Percentiles rank a stretch among this genome's conserved stretches.
Evolutionary conservation across 441 rosid species (phyloP).

Genomic region (Arabidopsis lyrata): DNA sequence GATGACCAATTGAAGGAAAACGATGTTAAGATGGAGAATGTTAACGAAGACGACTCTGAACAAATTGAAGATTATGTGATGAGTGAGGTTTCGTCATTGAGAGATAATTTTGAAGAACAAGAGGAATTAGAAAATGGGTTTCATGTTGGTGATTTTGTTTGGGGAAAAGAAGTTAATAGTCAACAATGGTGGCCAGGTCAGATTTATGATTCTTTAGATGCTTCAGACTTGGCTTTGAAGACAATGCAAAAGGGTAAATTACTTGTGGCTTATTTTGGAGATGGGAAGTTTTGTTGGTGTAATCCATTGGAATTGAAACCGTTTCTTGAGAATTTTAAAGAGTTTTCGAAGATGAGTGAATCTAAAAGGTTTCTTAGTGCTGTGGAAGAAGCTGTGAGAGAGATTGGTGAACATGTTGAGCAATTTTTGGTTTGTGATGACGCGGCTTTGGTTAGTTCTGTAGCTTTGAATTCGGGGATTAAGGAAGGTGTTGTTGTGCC

Average conservation of each 20-base stretch:
- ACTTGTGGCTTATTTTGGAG: constrained; percentile 82
- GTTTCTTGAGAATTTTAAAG: constrained; percentile 66
- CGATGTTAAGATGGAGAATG: constrained; percentile 20
- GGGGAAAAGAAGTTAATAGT: constrained; percentile 73
- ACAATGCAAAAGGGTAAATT: constrained; percentile 55
- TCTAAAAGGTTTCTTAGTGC: constrained; percentile 62
- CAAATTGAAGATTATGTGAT: constrained; percentile 58
- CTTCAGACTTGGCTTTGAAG: constrained; percentile 71
- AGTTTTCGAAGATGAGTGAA: constrained; percentile 60
- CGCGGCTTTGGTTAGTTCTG: constrained; percentile 46
- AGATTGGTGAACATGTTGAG: constrained; percentile 69
- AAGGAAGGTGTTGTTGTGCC: constrained; percentile 74
- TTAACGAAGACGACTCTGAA: constrained; percentile 20
- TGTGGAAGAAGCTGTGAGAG: constrained; percentile 60
- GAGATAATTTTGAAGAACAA: constrained; percentile 44
- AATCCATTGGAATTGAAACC: constrained; percentile 73
- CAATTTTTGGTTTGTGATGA: constrained; percentile 42
- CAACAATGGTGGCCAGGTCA: constrained; percentile 97
- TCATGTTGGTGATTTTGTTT: constrained; percentile 79
- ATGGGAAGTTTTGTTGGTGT: constrained; percentile 83
- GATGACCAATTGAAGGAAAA: constrained; percentile 29
- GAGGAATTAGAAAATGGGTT: constrained; percentile 50
- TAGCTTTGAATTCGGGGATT: constrained; percentile 69
- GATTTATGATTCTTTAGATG: constrained; percentile 69
- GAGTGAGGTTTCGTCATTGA: constrained; percentile 68